Evolutionary conservation across 1,284 basidiomycete genomes (phyloP), one percentile per base, ranked within the genome.

Genomic region (Xerocomus nothofagi): DNA sequence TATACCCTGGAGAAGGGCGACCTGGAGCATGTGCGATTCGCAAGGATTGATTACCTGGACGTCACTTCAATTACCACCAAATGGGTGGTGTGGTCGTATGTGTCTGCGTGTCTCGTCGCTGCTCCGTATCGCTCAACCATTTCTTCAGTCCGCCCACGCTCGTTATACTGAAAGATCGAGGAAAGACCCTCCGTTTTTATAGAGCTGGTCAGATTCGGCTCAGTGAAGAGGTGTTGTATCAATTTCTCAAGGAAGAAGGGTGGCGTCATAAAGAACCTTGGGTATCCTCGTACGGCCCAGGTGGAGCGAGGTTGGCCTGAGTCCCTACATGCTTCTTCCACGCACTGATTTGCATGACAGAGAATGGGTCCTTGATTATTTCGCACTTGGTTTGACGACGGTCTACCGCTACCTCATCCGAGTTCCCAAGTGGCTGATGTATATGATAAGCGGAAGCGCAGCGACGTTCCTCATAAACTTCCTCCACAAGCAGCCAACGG

Each of bases 31-130:
- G 79, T 91, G 42, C 80, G 79, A 46, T 91, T 85, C 78, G 88
- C 80, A 42, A 81, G 89, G 50, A 82, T 91, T 50, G 87, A 91
- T 71, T 91, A 91, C 65, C 70, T 90, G 56, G 83, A 86, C 54
- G 89, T 91, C 54, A 91, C 89, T 3, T 70, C 74, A 46, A 66
- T 91, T 56, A 91, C 88, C 37, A 90, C 88, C 5, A 88, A 86
- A 62, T 91, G 88, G 88, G 74, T 63, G 34, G 68, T 91, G 44
- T 91, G 89, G 89, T 78, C 80, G 89, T 90, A 63, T 54, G 84
- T 70, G 29, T 55, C 46, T 15, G 14, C 58, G 18, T 29, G 17
- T 47, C 21, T 51, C 27, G 29, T 33, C 48, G 8, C 11, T 40
- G 38, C 34, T 34, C 37, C 27, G 44, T 49, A 9, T 58, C 24